Evolutionary conservation across 768 basidiomycete genomes (phyloP), one percentile per base, ranked within the genome.

Genomic region (Mycena rosella): DNA sequence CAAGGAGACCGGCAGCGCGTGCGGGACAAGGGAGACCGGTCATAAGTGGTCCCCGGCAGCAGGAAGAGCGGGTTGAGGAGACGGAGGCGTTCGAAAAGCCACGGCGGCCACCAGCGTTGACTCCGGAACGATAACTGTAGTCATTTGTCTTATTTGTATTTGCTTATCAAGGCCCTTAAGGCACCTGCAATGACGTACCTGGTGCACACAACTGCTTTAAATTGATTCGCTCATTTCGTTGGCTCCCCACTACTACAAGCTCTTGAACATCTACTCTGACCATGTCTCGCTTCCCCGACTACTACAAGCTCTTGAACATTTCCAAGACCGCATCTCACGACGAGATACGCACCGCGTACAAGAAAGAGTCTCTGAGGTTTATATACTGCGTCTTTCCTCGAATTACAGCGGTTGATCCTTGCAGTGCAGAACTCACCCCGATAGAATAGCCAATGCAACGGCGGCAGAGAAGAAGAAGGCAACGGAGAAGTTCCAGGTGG

Each of bases 401-500:
- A 38, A 22, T 55, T 47, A 51, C 49, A 11, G 52, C 65, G 20
- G 29, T 59, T 78, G 63, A 72, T 65, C 53, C 15, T 38, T 63
- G 55, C 58, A 69, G 71, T 68, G 20, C 68, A 96, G 92, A 79
- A 96, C 94, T 1, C 96, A 98, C 77, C 96, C 96, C 4, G 96
- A 98, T 77, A 84, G 96, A 70, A 81, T 96, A 26, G 83, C 82
- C 20, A 92, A 89, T 67, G 93, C 89, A 5, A 88, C 88, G 5
- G 83, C 88, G 22, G 82, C 83, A n/a, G 92, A 96, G 78, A 92
- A 86, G 78, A 87, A 86, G 73, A 76, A 73, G 17, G 91, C 96
- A 0, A 98, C 96, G 3, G 95, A 96, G 78, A 85, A 85, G 62
- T 97, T 96, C 77, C 95, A 96, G 84, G 94, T 90, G 70, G 7